Percentiles rank a stretch among this genome's conserved stretches.
Conservation (phyloP, 2,329 filamentous ascomycete species). For the Aspergillus sp. region DNA sequence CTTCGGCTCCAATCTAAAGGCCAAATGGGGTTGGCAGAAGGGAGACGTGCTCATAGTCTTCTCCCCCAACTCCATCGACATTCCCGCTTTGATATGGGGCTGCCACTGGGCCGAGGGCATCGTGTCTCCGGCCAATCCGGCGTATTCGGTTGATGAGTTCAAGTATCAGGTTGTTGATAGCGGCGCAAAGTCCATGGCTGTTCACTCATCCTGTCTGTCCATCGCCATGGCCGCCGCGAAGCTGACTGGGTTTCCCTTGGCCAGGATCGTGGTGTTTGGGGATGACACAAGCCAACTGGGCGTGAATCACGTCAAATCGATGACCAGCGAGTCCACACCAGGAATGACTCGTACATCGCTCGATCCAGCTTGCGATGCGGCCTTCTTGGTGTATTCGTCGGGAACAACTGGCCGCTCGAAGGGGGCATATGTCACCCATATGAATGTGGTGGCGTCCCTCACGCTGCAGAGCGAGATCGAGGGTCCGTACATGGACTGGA, state of each 20-base stretch:
- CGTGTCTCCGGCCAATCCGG: slow-evolving; percentile 11
- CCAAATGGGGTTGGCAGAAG: slow-evolving; percentile 8
- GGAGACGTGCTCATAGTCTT: slow-evolving; percentile 11
- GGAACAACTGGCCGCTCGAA: slow-evolving; percentile 23
- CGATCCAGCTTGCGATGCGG: slow-evolving; percentile 6
- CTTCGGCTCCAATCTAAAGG: slow-evolving; percentile 7
- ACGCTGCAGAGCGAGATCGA: slow-evolving; percentile 6
- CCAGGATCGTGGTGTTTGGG: slow-evolving; percentile 6
- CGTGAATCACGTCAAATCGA: background rate
- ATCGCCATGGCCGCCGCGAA: slow-evolving; percentile 5
- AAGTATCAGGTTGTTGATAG: slow-evolving; percentile 7
- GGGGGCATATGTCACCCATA: slow-evolving; percentile 13
- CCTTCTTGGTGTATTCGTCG: slow-evolving; percentile 22
- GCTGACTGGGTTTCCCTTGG: slow-evolving; percentile 1
- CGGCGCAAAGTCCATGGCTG: slow-evolving; percentile 7
- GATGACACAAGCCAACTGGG: background rate
- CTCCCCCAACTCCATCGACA: slow-evolving; percentile 10
- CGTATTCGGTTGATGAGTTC: slow-evolving; percentile 8
- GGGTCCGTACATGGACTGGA: slow-evolving; percentile 4
- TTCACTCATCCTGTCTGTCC: slow-evolving; percentile 4
- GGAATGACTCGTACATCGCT: background rate
- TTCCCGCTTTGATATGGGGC: slow-evolving; percentile 9
- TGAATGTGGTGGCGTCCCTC: slow-evolving; percentile 10
- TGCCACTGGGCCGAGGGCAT: slow-evolving; percentile 10
- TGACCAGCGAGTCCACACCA: background rate